Evolutionary conservation across 2,329 filamentous ascomycete species (phyloP).

Genomic region (Emergomyces pasteurianus): DNA sequence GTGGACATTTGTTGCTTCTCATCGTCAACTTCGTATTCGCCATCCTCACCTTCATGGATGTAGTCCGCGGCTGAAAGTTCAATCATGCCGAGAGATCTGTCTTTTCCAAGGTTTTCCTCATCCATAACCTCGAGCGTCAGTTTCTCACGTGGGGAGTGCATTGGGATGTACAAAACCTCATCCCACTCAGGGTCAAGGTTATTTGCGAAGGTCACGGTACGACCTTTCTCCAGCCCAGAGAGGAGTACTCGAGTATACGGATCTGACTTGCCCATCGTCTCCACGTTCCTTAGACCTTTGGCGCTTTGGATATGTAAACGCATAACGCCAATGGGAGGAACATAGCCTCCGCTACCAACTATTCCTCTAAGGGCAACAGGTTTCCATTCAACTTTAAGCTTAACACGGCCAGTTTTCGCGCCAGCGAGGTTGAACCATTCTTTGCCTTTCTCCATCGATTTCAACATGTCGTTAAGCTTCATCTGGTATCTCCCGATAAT

Average conservation of each 20-base stretch:
- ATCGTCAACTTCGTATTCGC: conserved; percentile 70
- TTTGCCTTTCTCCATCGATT: conserved; percentile 80
- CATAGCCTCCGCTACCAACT: conserved; percentile 68
- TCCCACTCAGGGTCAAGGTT: conserved; percentile 94
- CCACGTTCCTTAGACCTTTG: conserved; percentile 74
- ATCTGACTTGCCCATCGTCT: conserved; percentile 93
- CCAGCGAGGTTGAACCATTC: conserved; percentile 91
- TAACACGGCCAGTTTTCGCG: conserved; percentile 69
- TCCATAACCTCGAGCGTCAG: conserved; percentile 93
- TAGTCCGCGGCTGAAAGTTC: conserved; percentile 71
- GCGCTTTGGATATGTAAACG: conserved; percentile 83
- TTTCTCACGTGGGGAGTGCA: conserved; percentile 74
- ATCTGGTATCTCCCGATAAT: conserved; percentile 88
- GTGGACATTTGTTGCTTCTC: conserved; percentile 56
- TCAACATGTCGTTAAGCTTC: conserved; percentile 85
- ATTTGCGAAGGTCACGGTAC: conserved; percentile 92
- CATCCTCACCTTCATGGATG: conserved; percentile 62
- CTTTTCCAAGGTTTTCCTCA: conserved; percentile 80
- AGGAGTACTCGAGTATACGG: conserved; percentile 82
- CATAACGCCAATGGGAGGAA: conserved; percentile 90
- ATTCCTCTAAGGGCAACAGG: conserved; percentile 78
- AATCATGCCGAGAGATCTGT: conserved; percentile 71
- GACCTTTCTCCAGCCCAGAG: conserved; percentile 78
- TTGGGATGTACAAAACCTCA: conserved; percentile 84
- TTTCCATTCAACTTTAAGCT: conserved; percentile 90